Evolutionary conservation across 2,329 filamentous ascomycete genomes (phyloP).

Genomic region (Penicillium sp.): DNA sequence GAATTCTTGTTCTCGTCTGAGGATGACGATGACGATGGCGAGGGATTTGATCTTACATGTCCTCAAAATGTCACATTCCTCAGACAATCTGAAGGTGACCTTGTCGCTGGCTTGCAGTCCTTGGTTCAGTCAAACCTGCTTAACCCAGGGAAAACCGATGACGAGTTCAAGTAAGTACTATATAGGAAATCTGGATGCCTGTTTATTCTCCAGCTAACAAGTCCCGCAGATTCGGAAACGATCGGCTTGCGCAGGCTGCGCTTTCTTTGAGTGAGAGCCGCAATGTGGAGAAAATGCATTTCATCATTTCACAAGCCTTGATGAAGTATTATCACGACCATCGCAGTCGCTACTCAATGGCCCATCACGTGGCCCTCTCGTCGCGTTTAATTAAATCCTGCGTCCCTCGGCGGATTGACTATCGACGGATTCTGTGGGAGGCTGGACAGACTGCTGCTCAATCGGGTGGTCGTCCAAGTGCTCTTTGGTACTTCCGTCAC

Average conservation of each 20-base stretch:
- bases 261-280: constrained; percentile 68
- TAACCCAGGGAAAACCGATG: constrained; percentile 79
- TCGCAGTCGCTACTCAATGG: constrained; percentile 70
- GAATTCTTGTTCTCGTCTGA: constrained; percentile 64
- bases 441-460: constrained; percentile 79
- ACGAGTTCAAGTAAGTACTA: constrained; percentile 64
- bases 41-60: constrained; percentile 40
- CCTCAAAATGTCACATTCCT: constrained; percentile 52
- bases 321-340: constrained; percentile 71
- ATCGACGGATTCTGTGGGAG: constrained; percentile 75
- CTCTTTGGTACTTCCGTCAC: constrained; percentile 77
- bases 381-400: constrained; percentile 72
- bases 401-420: constrained; percentile 64
- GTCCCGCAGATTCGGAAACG: constrained; percentile 72
- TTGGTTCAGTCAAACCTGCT: constrained; percentile 80
- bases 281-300: constrained; percentile 81
- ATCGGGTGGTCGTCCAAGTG: constrained; percentile 79
- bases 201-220: constrained; percentile 11
- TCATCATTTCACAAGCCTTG: constrained; percentile 79
- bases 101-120: constrained; percentile 74
- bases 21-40: constrained; percentile 42
- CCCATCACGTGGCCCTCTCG: constrained; percentile 79
- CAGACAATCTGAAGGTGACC: constrained; percentile 66
- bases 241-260: constrained; percentile 80
- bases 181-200: background rate